Percentiles rank a stretch among this genome's conserved stretches.
phyloP scores from a whole-genome alignment of 2,329 filamentous ascomycete genomes.

The Fusarium cyanostomum region DNA sequence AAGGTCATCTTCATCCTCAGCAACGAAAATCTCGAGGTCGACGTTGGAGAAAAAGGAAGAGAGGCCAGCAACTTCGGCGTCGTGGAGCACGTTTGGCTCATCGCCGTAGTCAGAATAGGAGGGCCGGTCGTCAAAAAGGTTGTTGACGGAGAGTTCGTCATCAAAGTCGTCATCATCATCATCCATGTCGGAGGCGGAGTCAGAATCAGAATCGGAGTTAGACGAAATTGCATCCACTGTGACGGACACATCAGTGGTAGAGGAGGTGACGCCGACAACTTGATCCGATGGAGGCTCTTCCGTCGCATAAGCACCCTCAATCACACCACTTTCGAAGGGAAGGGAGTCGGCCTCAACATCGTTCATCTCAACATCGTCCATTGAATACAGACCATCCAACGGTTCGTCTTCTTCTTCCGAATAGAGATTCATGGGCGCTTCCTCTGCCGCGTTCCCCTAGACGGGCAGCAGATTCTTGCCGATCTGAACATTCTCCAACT shows the following conservation, averaged over 20 bases:
- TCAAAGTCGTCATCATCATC: not conserved
- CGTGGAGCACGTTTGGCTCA: constrained; percentile 42
- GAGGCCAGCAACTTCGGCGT: constrained; percentile 38
- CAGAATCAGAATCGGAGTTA: constrained; percentile 2
- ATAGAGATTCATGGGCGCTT: not conserved
- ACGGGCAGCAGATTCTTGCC: constrained; percentile 43
- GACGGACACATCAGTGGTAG: not conserved
- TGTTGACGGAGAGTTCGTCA: constrained; percentile 30
- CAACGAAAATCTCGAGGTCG: constrained; percentile 47
- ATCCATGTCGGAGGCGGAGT: constrained; percentile 3
- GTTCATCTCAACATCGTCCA: not conserved
- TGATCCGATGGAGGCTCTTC: not conserved
- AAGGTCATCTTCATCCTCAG: constrained; percentile 40
- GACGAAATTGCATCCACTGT: not conserved
- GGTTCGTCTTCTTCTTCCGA: not conserved
- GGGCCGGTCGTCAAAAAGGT: constrained; percentile 30
- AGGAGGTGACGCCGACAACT: not conserved
- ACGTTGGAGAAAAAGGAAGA: constrained; percentile 2
- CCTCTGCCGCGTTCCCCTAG: constrained; percentile 33
- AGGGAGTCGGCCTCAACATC: not conserved
- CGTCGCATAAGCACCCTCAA: not conserved
- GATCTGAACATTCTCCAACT: constrained; percentile 36
- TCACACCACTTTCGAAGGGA: not conserved
- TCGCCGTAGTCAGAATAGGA: constrained; percentile 29
- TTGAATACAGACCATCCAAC: not conserved